Base-by-base conservation (phyloP, 2,329 filamentous ascomycete species). In the Epichloe coenophiala region DNA sequence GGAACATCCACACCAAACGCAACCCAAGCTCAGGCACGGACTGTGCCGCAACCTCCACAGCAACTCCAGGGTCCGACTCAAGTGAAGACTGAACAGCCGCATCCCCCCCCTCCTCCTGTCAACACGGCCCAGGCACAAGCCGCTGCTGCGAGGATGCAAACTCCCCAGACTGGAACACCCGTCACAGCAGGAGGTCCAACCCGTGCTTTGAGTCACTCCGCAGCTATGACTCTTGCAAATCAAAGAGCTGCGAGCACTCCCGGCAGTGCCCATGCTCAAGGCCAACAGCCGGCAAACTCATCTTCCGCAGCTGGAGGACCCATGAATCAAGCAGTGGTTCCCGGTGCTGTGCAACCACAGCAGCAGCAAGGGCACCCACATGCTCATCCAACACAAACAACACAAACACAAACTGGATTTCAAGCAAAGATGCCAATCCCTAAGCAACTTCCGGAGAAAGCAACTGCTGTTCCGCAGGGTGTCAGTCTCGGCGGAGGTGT, bases 341-440 rank as follows among this genome's bases (percentile, higher is more conserved):
- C 65, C 6, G 64, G 61, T 43, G 55, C 57, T 39, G 60, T 57
- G 44, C 60, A 60, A 35, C 62, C 54, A 17, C 57, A 54, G 23
- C 55, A 51, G 44, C 69, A 70, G 51, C 63, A 67, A 51, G 65
- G 66, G 3, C 72, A 76, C 51, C 61, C 69, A 4, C 74, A 77
- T 55, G 71, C 71, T 8, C 74, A 77, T 54, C 72, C 74, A 3
- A 65, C 71, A 31, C 70, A 71, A 36, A 70, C 74, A 2, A 65
- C 71, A 31, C 70, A 72, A 36, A 70, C 65, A 47, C 67, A 66
- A 37, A 59, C 68, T 13, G 64, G 66, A 15, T 61, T 75, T 64
- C 69, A 78, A 42, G 65, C 71, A 44, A 89, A 88, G 63, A 85
- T 93, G 72, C 83, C 83, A 0, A 95, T 95, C 47, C 88, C 88